Evolutionary conservation across 306 rosid species (phyloP).

Genomic region (Alnus glutinosa): DNA sequence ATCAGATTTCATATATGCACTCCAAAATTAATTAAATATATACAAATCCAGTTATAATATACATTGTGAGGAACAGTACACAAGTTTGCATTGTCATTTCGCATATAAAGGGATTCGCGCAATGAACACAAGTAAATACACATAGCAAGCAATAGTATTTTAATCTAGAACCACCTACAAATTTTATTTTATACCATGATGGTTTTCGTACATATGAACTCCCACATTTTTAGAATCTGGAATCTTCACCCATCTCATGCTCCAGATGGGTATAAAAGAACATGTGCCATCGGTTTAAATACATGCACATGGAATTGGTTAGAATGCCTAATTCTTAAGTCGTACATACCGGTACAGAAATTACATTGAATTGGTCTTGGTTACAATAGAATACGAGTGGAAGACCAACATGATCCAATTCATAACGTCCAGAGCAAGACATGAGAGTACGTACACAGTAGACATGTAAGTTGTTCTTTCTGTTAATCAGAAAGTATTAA

Average conservation of each 20-base stretch:
- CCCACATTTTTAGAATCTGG: background rate
- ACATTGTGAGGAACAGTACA: background rate
- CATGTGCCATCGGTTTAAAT: too few species aligned
- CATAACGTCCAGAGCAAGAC: background rate
- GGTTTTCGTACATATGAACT: background rate
- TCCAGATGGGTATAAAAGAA: background rate
- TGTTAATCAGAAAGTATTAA: background rate
- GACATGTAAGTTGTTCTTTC: background rate
- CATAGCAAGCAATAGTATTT: background rate
- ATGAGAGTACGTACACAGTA: background rate
- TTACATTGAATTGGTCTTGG: background rate
- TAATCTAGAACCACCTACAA: background rate
- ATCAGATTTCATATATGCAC: slow-evolving; percentile 16
- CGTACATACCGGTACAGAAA: background rate
- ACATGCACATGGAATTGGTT: background rate
- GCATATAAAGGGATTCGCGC: background rate
- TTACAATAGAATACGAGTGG: background rate
- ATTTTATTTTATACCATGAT: background rate
- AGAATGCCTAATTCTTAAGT: background rate
- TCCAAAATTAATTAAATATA: background rate
- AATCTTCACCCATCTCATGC: background rate
- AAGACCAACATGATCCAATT: background rate
- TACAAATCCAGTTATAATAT: background rate
- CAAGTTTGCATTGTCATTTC: background rate
- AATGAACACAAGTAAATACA: background rate